These are phyloP conservation scores for Penicillium sp. DNA, from an alignment of 2,329 filamentous ascomycete species.

Conservation along the genomic window DNA sequence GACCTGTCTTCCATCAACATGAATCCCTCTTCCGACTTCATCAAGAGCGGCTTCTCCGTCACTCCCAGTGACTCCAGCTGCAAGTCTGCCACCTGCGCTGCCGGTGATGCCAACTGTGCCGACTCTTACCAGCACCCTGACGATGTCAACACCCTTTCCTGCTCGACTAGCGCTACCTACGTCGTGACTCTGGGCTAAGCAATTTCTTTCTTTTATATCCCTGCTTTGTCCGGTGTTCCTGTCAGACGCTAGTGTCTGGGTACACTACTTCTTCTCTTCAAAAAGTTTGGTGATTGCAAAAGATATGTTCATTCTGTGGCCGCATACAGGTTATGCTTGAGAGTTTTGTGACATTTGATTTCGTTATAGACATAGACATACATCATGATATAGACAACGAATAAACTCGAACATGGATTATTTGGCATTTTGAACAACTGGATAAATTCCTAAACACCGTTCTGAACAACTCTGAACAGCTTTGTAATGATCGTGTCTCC, in stretches of 20 bases:
- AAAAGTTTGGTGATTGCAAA: not conserved
- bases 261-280: not conserved
- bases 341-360: not conserved
- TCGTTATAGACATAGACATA: not conserved
- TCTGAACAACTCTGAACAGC: too few relatives aligned
- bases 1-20: constrained; percentile 39
- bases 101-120: constrained; percentile 32
- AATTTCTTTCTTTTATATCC: not conserved
- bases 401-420: not conserved
- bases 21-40: constrained; percentile 29
- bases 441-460: too few relatives aligned
- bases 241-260: not conserved
- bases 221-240: not conserved
- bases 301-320: not conserved
- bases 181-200: constrained; percentile 32
- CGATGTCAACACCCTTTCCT: constrained; percentile 35
- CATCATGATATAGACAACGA: not conserved
- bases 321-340: not conserved
- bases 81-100: constrained; percentile 25
- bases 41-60: constrained; percentile 30
- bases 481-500: too few relatives aligned
- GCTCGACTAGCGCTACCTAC: constrained; percentile 25
- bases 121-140: constrained; percentile 34
- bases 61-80: constrained; percentile 29
- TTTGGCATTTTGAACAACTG: not conserved